These are phyloP conservation scores for Leishmania gerbilli DNA, from an alignment of 208 protist genomes.

Conservation along the genomic window DNA sequence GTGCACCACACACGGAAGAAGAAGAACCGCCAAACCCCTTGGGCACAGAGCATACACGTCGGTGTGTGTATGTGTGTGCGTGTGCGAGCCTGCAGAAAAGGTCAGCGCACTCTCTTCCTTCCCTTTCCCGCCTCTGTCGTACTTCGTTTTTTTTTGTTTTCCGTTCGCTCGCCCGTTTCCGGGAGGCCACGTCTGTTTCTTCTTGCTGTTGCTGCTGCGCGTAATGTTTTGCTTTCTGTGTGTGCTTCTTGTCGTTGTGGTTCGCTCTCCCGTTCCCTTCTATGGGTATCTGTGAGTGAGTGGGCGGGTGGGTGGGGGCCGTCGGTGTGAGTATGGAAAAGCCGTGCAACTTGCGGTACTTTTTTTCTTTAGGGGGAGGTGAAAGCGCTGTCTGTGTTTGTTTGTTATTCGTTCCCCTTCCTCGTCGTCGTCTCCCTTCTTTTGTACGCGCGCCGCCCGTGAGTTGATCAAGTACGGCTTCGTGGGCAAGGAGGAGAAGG, in stretches of 20 bases:
- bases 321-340: not conserved
- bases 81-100: not conserved
- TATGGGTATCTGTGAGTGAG: not conserved
- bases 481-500: not conserved
- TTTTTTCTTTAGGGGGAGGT: too few relatives aligned
- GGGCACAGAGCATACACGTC: not conserved
- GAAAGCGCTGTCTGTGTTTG: too few relatives aligned
- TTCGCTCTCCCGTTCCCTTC: not conserved
- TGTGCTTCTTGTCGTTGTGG: too few relatives aligned
- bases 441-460: not conserved
- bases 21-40: not conserved
- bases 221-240: too few relatives aligned
- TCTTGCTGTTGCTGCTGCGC: not conserved
- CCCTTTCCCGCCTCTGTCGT: too few relatives aligned
- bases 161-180: not conserved
- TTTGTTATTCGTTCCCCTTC: too few relatives aligned
- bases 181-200: not conserved
- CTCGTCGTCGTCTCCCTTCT: too few relatives aligned
- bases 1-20: not conserved
- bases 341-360: too few relatives aligned
- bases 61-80: not conserved
- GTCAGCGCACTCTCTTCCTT: not conserved
- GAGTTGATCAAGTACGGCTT: not conserved
- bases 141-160: not conserved
- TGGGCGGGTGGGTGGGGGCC: not conserved